Evolutionary conservation across 352 stramenopile species (phyloP).

Genomic region (Globisporangium uncinulatum): DNA sequence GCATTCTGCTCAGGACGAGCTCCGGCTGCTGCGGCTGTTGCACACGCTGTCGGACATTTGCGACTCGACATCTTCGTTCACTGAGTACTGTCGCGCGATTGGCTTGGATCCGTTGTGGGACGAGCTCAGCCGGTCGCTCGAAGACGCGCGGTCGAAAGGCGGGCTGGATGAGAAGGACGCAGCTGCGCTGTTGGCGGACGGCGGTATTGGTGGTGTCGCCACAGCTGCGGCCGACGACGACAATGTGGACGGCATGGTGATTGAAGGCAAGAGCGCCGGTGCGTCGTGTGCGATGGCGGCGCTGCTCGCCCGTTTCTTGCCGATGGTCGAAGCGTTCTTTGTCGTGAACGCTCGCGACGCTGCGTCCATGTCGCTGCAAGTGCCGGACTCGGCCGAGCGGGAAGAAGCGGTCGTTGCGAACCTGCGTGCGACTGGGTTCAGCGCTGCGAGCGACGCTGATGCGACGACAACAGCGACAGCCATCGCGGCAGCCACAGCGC

Average conservation of each 20-base stretch:
- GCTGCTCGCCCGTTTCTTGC: conserved; percentile 95
- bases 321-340: conserved; percentile 98
- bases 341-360: conserved; percentile 93
- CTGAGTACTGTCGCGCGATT: conserved; percentile 62
- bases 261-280: conserved; percentile 84
- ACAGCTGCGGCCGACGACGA: conserved; percentile 58
- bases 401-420: conserved; percentile 78
- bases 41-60: conserved; percentile 92
- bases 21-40: conserved; percentile 95
- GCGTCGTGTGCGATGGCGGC: conserved; percentile 89
- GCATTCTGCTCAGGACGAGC: conserved; percentile 79
- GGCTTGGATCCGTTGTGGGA: conserved; percentile 74
- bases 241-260: conserved; percentile 64
- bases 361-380: conserved; percentile 63
- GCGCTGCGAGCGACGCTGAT: conserved; percentile 3
- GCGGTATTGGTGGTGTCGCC: not conserved
- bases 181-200: no score
- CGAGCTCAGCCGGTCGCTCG: conserved; percentile 57
- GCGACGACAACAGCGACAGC: conserved; percentile 4
- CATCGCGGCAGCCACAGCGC: conserved; percentile 24
- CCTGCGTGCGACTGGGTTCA: conserved; percentile 54
- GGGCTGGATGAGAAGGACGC: conserved; percentile 65
- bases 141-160: conserved; percentile 67
- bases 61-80: conserved; percentile 61
- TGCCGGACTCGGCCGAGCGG: conserved; percentile 67